phyloP scores from a whole-genome alignment of 345 rosid genomes.

The Gossypium bickii region DNA sequence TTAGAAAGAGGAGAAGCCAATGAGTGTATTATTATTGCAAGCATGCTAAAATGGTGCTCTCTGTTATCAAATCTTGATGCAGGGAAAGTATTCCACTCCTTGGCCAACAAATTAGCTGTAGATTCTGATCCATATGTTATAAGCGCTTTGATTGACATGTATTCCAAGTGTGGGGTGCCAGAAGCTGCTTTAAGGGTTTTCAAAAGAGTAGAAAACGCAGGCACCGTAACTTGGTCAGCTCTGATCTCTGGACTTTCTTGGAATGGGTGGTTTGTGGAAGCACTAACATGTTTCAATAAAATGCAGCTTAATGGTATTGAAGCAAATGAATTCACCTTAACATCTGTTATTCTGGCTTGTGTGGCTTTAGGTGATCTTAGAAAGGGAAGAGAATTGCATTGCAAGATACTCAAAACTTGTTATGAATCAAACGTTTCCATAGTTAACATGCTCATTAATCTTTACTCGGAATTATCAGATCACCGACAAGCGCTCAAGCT shows the following conservation, averaged over 20 bases:
- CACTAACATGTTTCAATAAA: constrained; percentile 19
- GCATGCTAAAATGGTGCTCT: constrained; percentile 34
- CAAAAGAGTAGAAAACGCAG: constrained; percentile 11
- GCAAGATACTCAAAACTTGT: constrained; percentile 28
- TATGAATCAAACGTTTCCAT: constrained; percentile 24
- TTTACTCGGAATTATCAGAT: constrained; percentile 21
- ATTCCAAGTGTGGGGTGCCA: constrained; percentile 25
- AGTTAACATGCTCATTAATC: constrained; percentile 24
- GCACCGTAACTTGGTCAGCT: constrained; percentile 21
- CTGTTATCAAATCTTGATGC: constrained; percentile 17
- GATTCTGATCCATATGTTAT: constrained; percentile 21
- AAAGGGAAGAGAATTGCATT: constrained; percentile 30
- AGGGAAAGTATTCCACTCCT: constrained; percentile 22
- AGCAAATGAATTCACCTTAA: constrained; percentile 31
- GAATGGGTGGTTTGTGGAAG: constrained; percentile 20
- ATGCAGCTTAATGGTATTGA: constrained; percentile 26
- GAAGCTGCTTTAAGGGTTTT: constrained; percentile 27
- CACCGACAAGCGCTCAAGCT: constrained; percentile 23
- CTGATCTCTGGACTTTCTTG: constrained; percentile 20
- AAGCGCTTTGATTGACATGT: constrained; percentile 28
- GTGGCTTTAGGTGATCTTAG: constrained; percentile 23
- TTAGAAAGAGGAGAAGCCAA: constrained; percentile 17
- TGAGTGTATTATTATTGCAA: constrained; percentile 15
- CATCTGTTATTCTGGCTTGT: constrained; percentile 24
- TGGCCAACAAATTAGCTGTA: constrained; percentile 20